These are phyloP conservation scores for Rhexocercosporidium sp. DNA, from an alignment of 2,329 filamentous ascomycete genomes.

Conservation along the genomic window DNA sequence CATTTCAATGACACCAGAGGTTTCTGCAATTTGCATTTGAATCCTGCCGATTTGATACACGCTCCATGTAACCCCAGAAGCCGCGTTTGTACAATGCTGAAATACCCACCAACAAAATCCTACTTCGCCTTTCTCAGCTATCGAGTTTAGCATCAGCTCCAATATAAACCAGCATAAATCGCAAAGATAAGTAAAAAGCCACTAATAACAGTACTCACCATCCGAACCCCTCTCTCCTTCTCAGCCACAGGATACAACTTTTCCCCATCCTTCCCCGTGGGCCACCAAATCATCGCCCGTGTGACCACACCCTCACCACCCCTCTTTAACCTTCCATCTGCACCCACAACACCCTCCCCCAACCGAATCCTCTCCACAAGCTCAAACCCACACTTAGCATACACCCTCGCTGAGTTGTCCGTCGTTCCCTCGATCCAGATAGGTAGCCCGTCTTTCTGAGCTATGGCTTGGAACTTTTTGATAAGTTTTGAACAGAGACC, in stretches of 20 bases:
- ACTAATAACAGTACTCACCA: neutral
- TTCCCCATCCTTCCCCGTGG: constrained; percentile 10
- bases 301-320: constrained; percentile 28
- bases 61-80: no score
- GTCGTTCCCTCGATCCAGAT: constrained; percentile 34
- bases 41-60: no score
- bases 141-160: neutral
- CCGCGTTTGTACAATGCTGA: no score
- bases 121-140: neutral
- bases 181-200: neutral
- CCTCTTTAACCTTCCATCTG: constrained; percentile 15
- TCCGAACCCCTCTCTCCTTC: neutral
- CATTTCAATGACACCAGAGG: no score
- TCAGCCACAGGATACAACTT: neutral
- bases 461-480: constrained; percentile 21
- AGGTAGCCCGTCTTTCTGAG: constrained; percentile 21
- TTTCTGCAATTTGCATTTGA: no score
- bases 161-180: neutral
- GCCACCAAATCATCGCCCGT: constrained; percentile 34
- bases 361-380: constrained; percentile 25
- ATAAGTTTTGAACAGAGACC: constrained; percentile 27
- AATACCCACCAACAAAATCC: no score
- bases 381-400: constrained; percentile 29
- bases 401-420: constrained; percentile 20
- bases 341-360: constrained; percentile 27